A percentile compares a stretch with the other conserved stretches of the same genome.
These are phyloP conservation scores for Prunus mira DNA, from an alignment of 306 rosid species.

Conservation along the genomic window DNA sequence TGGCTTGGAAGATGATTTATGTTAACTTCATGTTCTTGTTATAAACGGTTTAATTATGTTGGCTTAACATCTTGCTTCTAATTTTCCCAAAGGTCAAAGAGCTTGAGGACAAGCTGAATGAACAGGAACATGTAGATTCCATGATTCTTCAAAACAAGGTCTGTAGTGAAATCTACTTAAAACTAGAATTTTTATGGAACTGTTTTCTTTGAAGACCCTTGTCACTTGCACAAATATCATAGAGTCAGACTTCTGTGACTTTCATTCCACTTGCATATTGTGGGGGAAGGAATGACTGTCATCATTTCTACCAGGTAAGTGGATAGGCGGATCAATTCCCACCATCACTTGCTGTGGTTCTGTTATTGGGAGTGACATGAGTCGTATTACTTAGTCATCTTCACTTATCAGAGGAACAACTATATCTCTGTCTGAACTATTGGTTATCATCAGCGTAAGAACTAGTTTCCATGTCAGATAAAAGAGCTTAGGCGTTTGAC, in stretches of 20 bases:
- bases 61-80: conserved; percentile 9
- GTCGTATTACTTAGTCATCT: background rate
- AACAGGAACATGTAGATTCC: conserved; percentile 8
- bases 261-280: background rate
- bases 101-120: conserved; percentile 23
- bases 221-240: background rate
- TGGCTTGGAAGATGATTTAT: conserved; percentile 3
- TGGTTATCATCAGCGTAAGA: background rate
- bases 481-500: background rate
- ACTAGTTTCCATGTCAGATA: background rate
- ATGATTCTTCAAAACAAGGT: conserved; percentile 26
- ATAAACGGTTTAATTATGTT: background rate
- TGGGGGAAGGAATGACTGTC: background rate
- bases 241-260: background rate
- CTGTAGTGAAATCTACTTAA: background rate
- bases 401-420: background rate
- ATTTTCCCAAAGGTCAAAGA: conserved; percentile 17
- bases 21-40: background rate
- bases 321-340: too few relatives aligned
- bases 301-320: too few relatives aligned
- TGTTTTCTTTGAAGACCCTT: background rate
- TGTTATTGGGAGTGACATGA: background rate
- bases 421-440: background rate
- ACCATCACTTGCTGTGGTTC: background rate
- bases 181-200: background rate